Base-by-base conservation (phyloP, 2,329 filamentous ascomycete genomes). In the Rosellinia necatrix region DNA sequence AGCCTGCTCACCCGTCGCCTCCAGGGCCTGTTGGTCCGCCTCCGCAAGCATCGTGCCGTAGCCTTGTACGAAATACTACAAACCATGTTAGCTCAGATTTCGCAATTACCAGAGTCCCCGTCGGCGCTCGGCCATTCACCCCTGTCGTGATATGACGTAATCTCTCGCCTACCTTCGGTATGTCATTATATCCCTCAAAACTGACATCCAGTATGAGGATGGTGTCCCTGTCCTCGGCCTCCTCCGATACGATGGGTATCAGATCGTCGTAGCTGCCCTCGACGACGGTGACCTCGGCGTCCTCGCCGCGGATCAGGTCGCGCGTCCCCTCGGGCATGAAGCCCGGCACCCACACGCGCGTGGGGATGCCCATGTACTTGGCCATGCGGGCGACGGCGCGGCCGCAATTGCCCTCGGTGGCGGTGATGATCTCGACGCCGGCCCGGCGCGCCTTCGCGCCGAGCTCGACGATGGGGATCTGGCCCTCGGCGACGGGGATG, bases 321-420 rank as follows among this genome's bases (percentile, higher is more conserved):
- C 77, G 74, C 0, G 86, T 88, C 1, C 73, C 71, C 5, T 72
- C 66, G 40, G 81, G 76, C 77, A 91, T 83, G 21, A 75, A 78
- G 0, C 66, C 66, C 0, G 89, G 87, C 1, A 92, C 87, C 62
- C 83, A 87, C 4, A 92, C 83, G 13, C 75, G 74, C 0, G 79
- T 79, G 0, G 74, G 65, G 0, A 91, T 70, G 0, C 74, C 76
- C 8, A 93, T 72, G 9, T 54, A 76, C 35, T 72, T 75, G 0
- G 81, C 87, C 83, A 92, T 90, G 6, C 82, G 77, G 0, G 88
- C 86, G 1, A 91, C 80, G 0, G 90, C 89, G 2, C 89, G 77
- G 0, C 90, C 90, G 76, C 89, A 88, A 61, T 93, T 93, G 0
- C 90, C 90, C 44, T 91, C 89, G 0, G 88, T 91, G 1, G 86